A percentile compares a stretch with the other conserved stretches of the same genome.
phyloP scores from a whole-genome alignment of 352 stramenopile species.

The Elongisporangium prolatum region DNA sequence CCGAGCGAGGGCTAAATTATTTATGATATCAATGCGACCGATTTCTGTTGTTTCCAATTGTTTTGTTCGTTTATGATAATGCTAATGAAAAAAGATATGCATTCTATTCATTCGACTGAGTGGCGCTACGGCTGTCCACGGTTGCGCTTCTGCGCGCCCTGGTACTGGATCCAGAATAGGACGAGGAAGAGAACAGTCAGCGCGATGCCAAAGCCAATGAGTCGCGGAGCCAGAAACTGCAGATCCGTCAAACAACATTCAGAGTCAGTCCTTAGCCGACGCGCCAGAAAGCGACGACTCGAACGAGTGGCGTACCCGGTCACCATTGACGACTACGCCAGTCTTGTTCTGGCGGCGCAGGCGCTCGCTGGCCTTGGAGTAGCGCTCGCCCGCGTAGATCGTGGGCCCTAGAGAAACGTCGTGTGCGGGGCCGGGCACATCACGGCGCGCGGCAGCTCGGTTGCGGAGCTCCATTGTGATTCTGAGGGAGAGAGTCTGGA shows the following conservation, averaged over 20 bases:
- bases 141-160: slow-evolving; percentile 26
- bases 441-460: slow-evolving; percentile 27
- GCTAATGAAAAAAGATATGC: background rate
- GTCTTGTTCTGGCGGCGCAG: slow-evolving; percentile 69
- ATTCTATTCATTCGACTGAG: background rate
- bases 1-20: background rate
- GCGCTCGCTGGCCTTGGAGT: slow-evolving; percentile 80
- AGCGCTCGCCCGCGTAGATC: slow-evolving; percentile 79
- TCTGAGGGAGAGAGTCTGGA: background rate
- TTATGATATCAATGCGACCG: background rate
- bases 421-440: slow-evolving; percentile 21
- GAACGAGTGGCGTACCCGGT: slow-evolving; percentile 21
- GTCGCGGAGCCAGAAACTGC: slow-evolving; percentile 55
- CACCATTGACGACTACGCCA: slow-evolving; percentile 25
- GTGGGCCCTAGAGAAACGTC: slow-evolving; percentile 70
- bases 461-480: slow-evolving; percentile 58
- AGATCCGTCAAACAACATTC: slow-evolving; percentile 5
- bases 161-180: slow-evolving; percentile 56
- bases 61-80: background rate
- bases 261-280: slow-evolving; percentile 2
- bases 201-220: slow-evolving; percentile 56
- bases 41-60: background rate
- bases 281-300: background rate
- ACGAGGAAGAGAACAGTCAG: slow-evolving; percentile 44
- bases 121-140: background rate